Conservation (phyloP, 2,329 filamentous ascomycete species). For the Epicoccum sorghinum region DNA sequence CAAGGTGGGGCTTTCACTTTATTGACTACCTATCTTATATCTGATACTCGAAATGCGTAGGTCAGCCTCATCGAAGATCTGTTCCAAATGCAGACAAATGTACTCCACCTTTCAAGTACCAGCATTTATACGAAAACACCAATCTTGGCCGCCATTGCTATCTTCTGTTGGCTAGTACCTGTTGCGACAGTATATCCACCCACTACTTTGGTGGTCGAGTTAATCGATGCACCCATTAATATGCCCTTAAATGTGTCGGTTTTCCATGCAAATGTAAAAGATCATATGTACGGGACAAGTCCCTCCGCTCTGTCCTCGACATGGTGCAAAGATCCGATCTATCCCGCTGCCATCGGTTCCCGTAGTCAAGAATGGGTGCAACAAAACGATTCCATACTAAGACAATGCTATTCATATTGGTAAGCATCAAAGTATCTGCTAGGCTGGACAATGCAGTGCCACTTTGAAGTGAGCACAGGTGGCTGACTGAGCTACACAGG, state of each 20-base stretch:
- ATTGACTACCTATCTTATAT: too few species aligned
- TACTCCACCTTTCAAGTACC: background rate
- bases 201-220: background rate
- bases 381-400: too few species aligned
- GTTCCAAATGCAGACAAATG: background rate
- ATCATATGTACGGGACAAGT: background rate
- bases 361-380: too few species aligned
- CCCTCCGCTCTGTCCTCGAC: too few species aligned
- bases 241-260: background rate
- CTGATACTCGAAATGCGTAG: too few species aligned
- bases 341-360: too few species aligned
- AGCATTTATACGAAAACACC: background rate
- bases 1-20: background rate
- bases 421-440: too few species aligned
- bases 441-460: too few species aligned
- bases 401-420: too few species aligned
- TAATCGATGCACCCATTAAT: background rate
- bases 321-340: too few species aligned
- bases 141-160: background rate
- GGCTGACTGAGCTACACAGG: too few species aligned
- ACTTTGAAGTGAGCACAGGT: too few species aligned
- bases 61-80: background rate
- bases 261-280: background rate
- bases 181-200: background rate
- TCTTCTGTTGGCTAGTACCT: background rate